Evolutionary conservation across 2,329 filamentous ascomycete species (phyloP), one percentile per base, ranked within the genome.

Genomic region (Alternaria brassicae): DNA sequence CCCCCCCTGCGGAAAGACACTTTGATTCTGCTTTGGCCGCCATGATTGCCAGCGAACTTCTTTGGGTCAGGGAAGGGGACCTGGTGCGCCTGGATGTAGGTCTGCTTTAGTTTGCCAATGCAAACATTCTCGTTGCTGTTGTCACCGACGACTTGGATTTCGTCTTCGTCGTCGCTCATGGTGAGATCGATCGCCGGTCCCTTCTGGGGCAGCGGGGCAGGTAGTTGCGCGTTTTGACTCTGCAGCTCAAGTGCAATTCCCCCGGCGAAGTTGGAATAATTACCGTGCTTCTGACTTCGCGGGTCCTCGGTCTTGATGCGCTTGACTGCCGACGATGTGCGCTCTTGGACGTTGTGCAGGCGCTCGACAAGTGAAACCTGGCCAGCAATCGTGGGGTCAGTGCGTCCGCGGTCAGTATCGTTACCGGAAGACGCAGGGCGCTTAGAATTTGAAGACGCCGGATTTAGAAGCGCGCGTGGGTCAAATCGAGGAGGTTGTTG

Each of bases 41-140:
- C 78, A 41, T 85, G 81, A 66, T 86, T 87, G 9, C 90, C 80
- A 19, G 84, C 81, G 58, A 86, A 83, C 23, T 84, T 82, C 28
- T 85, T 85, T 1, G 89, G 87, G 68, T 88, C 92, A 0, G 88
- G 87, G 2, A 83, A 86, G 1, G 92, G 92, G 2, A 94, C 86
- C 34, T 82, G 80, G 68, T 87, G 84, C 61, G 89, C 90, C 63
- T 89, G 87, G 40, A 95, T 81, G 53, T 81, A 85, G 2, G 88
- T 86, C 17, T 84, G 85, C 54, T 92, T 88, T 19, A 96, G 78
- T 78, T 90, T 90, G 40, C 92, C 92, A 71, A 91, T 93, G 78
- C 92, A 96, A 3, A 96, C 89, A 70, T 92, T 88, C 72, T 91
- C 86, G 19, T 88, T 84, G 45, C 82, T 85, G 28, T 87, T 83